Conservation (phyloP, 805 yeast species). For the Cyberlindnera misumaiensis region DNA sequence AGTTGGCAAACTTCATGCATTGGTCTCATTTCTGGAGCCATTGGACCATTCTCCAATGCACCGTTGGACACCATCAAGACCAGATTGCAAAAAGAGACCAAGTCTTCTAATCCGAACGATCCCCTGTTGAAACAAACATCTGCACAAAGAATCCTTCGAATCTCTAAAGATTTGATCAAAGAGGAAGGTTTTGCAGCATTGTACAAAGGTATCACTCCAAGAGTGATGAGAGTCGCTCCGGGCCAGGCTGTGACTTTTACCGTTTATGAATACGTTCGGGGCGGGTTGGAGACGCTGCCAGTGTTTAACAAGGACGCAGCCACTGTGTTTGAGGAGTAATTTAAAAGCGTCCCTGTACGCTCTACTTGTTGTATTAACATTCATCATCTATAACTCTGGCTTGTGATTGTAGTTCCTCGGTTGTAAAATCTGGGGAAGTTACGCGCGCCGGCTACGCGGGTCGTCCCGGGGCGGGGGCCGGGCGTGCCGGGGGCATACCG, state of each 20-base stretch:
- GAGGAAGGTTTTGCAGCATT: slow-evolving; percentile 88
- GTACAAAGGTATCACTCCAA: slow-evolving; percentile 96
- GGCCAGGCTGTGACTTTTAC: slow-evolving; percentile 99
- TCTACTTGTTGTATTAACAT: no score
- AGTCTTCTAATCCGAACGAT: slow-evolving; percentile 31
- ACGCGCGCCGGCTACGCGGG: no score
- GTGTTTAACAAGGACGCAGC: slow-evolving; percentile 23
- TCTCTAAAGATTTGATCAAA: slow-evolving; percentile 71
- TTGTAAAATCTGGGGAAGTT: no score
- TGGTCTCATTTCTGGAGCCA: slow-evolving; percentile 91
- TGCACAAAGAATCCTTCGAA: slow-evolving; percentile 69
- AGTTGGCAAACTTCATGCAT: slow-evolving; percentile 90
- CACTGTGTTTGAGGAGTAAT: slow-evolving; percentile 26
- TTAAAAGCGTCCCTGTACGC: background rate
- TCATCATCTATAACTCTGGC: no score
- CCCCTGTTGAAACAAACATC: slow-evolving; percentile 45
- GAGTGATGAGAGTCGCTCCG: slow-evolving; percentile 98
- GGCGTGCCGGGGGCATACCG: no score
- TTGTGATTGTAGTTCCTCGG: no score
- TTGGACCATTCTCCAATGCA: slow-evolving; percentile 96
- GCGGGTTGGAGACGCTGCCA: slow-evolving; percentile 41
- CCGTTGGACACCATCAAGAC: slow-evolving; percentile 97
- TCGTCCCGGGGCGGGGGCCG: no score
- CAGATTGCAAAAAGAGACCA: slow-evolving; percentile 87
- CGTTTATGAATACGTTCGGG: slow-evolving; percentile 85